Percentiles rank a stretch among this genome's conserved stretches.
phyloP scores from a whole-genome alignment of 208 protist species.

The Leptomonas pyrrhocoris region DNA sequence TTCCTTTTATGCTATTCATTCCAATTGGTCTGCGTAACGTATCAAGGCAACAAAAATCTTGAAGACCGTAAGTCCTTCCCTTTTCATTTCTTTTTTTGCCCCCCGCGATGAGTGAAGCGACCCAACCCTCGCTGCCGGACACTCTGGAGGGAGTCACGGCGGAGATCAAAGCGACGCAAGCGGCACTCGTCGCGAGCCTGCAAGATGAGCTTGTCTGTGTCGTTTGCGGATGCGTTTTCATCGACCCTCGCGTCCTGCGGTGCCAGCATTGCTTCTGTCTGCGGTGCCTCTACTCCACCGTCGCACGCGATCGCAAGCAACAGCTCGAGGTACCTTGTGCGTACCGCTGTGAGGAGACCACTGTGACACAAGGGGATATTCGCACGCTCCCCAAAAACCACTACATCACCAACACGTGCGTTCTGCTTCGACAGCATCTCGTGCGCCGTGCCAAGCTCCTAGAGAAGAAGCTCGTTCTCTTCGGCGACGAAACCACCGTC shows the following conservation, averaged over 20 bases:
- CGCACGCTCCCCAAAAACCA: slow-evolving; percentile 51
- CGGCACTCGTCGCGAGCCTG: slow-evolving; percentile 26
- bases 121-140: slow-evolving; percentile 7
- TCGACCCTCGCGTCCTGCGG: slow-evolving; percentile 65
- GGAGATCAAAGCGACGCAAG: slow-evolving; percentile 11
- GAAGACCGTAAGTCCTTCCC: background rate
- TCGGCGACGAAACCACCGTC: background rate
- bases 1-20: no score
- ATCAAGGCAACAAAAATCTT: background rate
- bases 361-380: slow-evolving; percentile 45
- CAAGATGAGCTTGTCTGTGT: slow-evolving; percentile 53
- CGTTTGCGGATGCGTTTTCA: slow-evolving; percentile 52
- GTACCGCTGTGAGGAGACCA: slow-evolving; percentile 46
- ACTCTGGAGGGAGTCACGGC: slow-evolving; percentile 4
- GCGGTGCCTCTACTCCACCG: slow-evolving; percentile 53
- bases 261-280: slow-evolving; percentile 81
- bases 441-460: slow-evolving; percentile 17
- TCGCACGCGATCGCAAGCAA: slow-evolving; percentile 35
- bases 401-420: slow-evolving; percentile 39
- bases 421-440: slow-evolving; percentile 25
- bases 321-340: slow-evolving; percentile 44
- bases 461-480: slow-evolving; percentile 7
- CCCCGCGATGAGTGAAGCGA: background rate
- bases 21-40: no score
- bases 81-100: no score